Evolutionary conservation across 768 basidiomycete genomes (phyloP), one percentile per base, ranked within the genome.

Genomic region (Amanita inopinata): DNA sequence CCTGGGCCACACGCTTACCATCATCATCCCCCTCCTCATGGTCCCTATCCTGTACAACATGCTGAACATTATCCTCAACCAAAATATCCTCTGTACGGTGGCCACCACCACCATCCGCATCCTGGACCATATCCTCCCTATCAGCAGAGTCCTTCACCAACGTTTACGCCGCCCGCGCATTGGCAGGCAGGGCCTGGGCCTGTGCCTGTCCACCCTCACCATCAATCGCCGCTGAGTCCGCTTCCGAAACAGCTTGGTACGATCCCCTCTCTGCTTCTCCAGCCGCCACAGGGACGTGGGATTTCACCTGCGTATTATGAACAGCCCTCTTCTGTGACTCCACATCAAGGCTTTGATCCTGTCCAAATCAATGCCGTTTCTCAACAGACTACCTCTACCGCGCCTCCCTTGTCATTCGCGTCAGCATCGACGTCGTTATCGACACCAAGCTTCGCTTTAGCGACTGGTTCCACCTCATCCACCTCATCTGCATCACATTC

Each of bases 271-370:
- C 10, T 14, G 9, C 11, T 22, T 11, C 20, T 37, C 18, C 11
- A 10, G 19, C 18, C 10, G 20, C 17, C n/a, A n/a, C n/a, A n/a
- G n/a, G n/a, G n/a, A 23, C 36, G 5, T 15, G 32, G 5, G 3
- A 31, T 27, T 11, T 41, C 28, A 9, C 42, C 48, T 38, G 27
- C 46, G 11, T 47, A 49, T 25, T 33, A 33, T 47, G 45, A 48
- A 9, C 31, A 35, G 36, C 12, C 5, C 5, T n/a, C 12, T 33
- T 15, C 12, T 5, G 7, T 7, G 12, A 30, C 27, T 30, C 27
- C 27, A 7, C 12, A 6, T 30, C 7, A 7, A 7, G 27, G 27
- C 12, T 30, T 12, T 12, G 6, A 6, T 12, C 27, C 27, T 30
- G 27, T 12, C 12, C 27, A 6, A 7, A 6, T 12, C 12, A 12